Evolutionary conservation across 129 eudicot species (phyloP), one percentile per base, ranked within the genome.

Genomic region (Lactuca saligna): DNA sequence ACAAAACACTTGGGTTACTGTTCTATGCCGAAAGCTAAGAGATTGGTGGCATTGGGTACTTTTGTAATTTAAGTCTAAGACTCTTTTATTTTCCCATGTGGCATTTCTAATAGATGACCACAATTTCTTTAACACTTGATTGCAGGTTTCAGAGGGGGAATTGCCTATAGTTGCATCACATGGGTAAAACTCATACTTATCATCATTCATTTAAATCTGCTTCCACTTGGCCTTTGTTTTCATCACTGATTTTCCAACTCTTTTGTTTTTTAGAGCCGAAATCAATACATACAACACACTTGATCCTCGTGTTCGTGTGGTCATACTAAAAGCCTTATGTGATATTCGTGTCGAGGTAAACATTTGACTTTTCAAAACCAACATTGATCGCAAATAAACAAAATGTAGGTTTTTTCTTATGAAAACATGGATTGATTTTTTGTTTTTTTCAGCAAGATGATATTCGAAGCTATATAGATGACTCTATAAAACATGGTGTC

Each of bases 11-110:
- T 93, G 99, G 99, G 71, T 93, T 5, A 93, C 97, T 44, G 97
- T 89, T 67, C 76, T 93, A 53, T 93, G 99, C 80, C 74, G 97
- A 82, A 93, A 93, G 80, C 84, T 93, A 83, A 83, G 90, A 72
- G 85, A 93, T 80, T 93, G 99, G 99, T 93, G 99, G 99, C 95
- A 86, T 73, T 89, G 99, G 99, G 99, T 93, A 93, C 73, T 48
- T 59, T 46, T 57, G 11, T 33, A n/a, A 69, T 39, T 69, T 42
- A 16, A 33, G 4, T 31, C 61, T 4, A 14, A 14, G 29, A 25
- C 29, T 25, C 49, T 13, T 14, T 70, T 7, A 61, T 33, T 11
- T 34, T 33, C 57, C 61, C 42, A 14, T 54, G 10, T 17, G n/a
- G 66, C 25, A 3, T 74, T 6, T 46, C 12, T 25, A 25, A 9